Conservation (phyloP, 1,139 yeast species). For the Taphrina flavorubra region DNA sequence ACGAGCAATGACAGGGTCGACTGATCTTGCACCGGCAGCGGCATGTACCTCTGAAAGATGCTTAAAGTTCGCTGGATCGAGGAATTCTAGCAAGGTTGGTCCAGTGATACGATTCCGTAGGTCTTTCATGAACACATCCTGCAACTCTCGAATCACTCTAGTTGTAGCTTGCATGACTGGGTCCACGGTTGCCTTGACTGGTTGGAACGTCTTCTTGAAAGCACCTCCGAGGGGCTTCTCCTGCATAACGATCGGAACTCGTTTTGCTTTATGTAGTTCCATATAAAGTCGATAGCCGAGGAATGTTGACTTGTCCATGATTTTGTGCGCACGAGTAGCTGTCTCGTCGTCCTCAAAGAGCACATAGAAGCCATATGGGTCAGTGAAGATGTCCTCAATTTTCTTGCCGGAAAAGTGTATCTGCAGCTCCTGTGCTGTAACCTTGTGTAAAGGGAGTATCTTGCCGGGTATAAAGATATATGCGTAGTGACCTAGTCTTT, state of each 20-base stretch:
- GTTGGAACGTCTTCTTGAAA: slow-evolving; percentile 49
- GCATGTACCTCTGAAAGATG: neutral
- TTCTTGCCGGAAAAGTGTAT: slow-evolving; percentile 61
- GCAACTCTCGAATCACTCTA: slow-evolving; percentile 67
- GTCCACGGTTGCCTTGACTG: slow-evolving; percentile 51
- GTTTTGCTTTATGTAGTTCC: slow-evolving; percentile 57
- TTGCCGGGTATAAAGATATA: slow-evolving; percentile 63
- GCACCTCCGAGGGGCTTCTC: slow-evolving; percentile 36
- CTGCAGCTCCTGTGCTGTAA: slow-evolving; percentile 63
- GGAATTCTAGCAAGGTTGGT: slow-evolving; percentile 67
- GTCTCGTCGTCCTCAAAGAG: slow-evolving; percentile 69
- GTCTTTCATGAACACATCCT: slow-evolving; percentile 69
- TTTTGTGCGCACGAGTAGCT: slow-evolving; percentile 68
- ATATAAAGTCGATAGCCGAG: slow-evolving; percentile 61
- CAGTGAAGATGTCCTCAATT: slow-evolving; percentile 50
- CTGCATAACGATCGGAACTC: neutral
- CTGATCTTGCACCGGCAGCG: neutral
- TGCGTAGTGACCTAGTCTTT: slow-evolving; percentile 51
- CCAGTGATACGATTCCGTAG: slow-evolving; percentile 76
- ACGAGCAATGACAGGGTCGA: neutral
- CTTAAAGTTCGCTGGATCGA: slow-evolving; percentile 69
- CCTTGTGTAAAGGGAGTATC: slow-evolving; percentile 60
- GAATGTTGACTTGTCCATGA: slow-evolving; percentile 67
- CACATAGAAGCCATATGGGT: slow-evolving; percentile 64
- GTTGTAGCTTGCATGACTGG: slow-evolving; percentile 64